Percentiles rank a stretch among this genome's conserved stretches.
Evolutionary conservation across 495 filamentous ascomycete species (phyloP).

Genomic region (Aspergillus leporis): DNA sequence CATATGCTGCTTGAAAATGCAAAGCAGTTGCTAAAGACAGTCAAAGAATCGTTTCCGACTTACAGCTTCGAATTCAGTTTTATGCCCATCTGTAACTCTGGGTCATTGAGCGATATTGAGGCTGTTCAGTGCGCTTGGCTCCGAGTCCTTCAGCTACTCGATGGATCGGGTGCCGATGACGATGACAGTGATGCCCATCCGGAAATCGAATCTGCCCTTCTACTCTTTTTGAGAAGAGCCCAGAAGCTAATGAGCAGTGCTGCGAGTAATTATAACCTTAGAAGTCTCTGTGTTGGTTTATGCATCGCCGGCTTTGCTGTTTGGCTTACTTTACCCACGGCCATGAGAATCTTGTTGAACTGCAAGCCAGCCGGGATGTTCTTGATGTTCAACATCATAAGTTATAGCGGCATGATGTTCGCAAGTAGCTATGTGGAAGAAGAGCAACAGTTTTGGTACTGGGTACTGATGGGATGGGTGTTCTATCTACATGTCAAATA

Average conservation of each 20-base stretch:
- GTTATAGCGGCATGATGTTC: constrained; percentile 90
- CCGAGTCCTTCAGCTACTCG: constrained; percentile 26
- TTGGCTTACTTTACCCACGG: constrained; percentile 31
- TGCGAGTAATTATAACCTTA: constrained; percentile 86
- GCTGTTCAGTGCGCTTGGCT: constrained; percentile 69
- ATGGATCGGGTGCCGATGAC: constrained; percentile 5
- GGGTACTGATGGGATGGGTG: constrained; percentile 78
- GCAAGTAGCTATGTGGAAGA: constrained; percentile 97
- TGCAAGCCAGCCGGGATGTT: constrained; percentile 30
- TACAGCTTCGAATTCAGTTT: constrained; percentile 47
- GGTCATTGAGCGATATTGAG: constrained; percentile 49
- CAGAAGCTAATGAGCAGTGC: constrained; percentile 80
- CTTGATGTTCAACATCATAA: constrained; percentile 39
- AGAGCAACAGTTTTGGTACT: constrained; percentile 99
- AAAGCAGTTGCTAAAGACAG: constrained; percentile 71
- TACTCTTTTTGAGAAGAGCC: constrained; percentile 64
- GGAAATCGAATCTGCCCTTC: constrained; percentile 24
- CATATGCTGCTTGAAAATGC: constrained; percentile 74
- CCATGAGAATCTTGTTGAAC: constrained; percentile 23
- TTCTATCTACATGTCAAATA: constrained; percentile 60
- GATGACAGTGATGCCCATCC: constrained; percentile 12
- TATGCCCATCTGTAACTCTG: constrained; percentile 41
- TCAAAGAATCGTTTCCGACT: constrained; percentile 67
- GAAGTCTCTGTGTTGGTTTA: constrained; percentile 56
- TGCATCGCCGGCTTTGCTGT: constrained; percentile 45